Base-by-base conservation (phyloP, 352 stramenopile genomes). In the Phytophthora sansomeana region DNA sequence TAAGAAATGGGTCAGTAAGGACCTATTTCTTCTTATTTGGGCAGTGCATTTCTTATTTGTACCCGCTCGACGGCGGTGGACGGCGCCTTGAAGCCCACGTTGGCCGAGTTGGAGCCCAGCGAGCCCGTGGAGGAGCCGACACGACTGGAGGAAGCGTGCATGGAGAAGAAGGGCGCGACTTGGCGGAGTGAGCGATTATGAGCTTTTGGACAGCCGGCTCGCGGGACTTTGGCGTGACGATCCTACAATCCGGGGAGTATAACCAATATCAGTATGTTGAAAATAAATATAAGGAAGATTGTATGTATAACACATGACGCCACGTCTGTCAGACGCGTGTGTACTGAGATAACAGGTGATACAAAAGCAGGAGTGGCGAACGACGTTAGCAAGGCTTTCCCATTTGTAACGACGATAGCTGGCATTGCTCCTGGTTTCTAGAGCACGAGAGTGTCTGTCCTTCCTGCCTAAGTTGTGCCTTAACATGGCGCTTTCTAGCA, bases 61-160 rank as follows among this genome's bases (percentile, higher is more conserved):
- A 92, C 81, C 21, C 80, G 74, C 50, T 92, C 83, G 51, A 92
- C 79, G 29, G 75, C 55, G 14, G 78, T 59, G 29, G 77, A 72
- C 4, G 80, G 72, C 39, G 75, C 69, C 72, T 89, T 88, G 58
- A 70, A 74, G 36, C 19, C 38, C 32, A 35, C 39, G 49, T 61
- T 69, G 49, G 63, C 63, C 21, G 73, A 81, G 43, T 64, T 68
- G 14, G 74, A 64, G 38, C 72, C 61, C 38, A 76, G 36, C 3
- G 73, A 79, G 26, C 55, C 38, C 11, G 77, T 67, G 41, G 71
- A 65, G n/a, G 74, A 78, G 46, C 74, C 74, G 2, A 75, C 53
- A 43, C 66, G 67, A 17, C 51, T 51, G 43, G 69, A 41, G 39
- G 77, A 76, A n/a, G 69, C 36, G 49, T 81, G 73, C 76, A 81